These are phyloP conservation scores for Coemansia sp. DNA, from an alignment of 192 early-diverging fungal genomes.

Conservation along the genomic window DNA sequence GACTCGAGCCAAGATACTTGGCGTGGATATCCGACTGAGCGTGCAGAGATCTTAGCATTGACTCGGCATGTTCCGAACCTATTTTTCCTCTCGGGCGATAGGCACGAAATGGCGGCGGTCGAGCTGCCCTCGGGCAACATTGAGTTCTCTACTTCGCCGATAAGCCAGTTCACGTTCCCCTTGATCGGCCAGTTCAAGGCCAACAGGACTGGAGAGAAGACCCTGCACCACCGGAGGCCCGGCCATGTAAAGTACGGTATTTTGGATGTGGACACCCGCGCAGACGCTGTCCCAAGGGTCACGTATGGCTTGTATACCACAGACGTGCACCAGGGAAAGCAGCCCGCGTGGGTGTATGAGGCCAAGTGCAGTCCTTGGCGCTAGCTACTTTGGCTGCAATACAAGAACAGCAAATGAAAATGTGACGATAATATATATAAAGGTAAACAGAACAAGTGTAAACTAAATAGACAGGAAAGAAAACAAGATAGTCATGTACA, in stretches of 20 bases:
- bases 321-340: slow-evolving; percentile 30
- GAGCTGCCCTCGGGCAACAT: slow-evolving; percentile 49
- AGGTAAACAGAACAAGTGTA: neutral
- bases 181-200: slow-evolving; percentile 34
- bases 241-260: slow-evolving; percentile 58
- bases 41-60: slow-evolving; percentile 44
- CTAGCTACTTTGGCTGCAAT: slow-evolving; percentile 3
- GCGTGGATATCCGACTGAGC: slow-evolving; percentile 56
- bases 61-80: slow-evolving; percentile 45
- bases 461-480: slow-evolving; percentile 3
- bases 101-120: slow-evolving; percentile 56
- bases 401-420: neutral
- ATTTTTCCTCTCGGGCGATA: slow-evolving; percentile 57
- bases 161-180: slow-evolving; percentile 57
- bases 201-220: slow-evolving; percentile 35
- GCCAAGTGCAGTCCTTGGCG: slow-evolving; percentile 41
- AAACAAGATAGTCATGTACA: slow-evolving; percentile 1
- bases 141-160: slow-evolving; percentile 56
- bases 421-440: neutral
- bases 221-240: slow-evolving; percentile 39
- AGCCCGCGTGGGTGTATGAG: slow-evolving; percentile 42
- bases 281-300: slow-evolving; percentile 34
- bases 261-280: slow-evolving; percentile 52
- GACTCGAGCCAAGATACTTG: slow-evolving; percentile 56
- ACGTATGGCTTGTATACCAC: slow-evolving; percentile 54